Conservation (phyloP, 78 protist genomes). For the Isochrysis galbana region DNA sequence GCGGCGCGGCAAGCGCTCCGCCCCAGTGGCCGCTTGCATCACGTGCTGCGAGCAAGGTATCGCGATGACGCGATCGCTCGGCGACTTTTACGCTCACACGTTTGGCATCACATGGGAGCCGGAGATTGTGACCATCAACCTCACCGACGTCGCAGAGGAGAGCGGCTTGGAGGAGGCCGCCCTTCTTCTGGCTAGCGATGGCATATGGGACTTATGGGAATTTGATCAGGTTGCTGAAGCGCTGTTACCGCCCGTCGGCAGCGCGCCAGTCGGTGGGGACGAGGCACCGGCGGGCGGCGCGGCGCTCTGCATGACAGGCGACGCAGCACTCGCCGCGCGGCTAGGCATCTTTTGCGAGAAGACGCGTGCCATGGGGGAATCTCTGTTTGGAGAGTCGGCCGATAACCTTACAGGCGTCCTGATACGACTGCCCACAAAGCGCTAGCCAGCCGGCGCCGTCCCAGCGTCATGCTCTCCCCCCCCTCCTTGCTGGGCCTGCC, state of each 20-base stretch:
- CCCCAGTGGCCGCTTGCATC: too few species aligned
- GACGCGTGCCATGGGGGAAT: not conserved
- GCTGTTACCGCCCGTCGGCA: not conserved
- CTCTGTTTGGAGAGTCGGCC: not conserved
- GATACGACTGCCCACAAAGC: not conserved
- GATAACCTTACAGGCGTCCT: not conserved
- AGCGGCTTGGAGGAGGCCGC: not conserved
- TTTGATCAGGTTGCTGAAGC: not conserved
- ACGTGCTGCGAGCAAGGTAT: not conserved
- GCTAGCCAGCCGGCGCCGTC: too few species aligned
- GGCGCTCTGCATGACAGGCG: too few species aligned
- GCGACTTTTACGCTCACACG: not conserved
- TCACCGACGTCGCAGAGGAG: not conserved
- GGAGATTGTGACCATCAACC: not conserved
- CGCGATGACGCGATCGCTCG: constrained; percentile 4
- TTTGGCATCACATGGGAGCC: not conserved
- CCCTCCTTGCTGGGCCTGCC: too few species aligned
- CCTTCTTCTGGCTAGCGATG: not conserved
- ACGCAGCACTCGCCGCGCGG: too few species aligned
- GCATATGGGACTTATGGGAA: not conserved
- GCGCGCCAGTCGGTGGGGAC: not conserved
- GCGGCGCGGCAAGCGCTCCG: too few species aligned
- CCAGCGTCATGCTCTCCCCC: too few species aligned
- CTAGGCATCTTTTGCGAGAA: not conserved
- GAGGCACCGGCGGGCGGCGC: not conserved